These are phyloP conservation scores for Miscanthus sacchariflorus DNA, from an alignment of 202 grass and related monocot genomes.

Conservation along the genomic window DNA sequence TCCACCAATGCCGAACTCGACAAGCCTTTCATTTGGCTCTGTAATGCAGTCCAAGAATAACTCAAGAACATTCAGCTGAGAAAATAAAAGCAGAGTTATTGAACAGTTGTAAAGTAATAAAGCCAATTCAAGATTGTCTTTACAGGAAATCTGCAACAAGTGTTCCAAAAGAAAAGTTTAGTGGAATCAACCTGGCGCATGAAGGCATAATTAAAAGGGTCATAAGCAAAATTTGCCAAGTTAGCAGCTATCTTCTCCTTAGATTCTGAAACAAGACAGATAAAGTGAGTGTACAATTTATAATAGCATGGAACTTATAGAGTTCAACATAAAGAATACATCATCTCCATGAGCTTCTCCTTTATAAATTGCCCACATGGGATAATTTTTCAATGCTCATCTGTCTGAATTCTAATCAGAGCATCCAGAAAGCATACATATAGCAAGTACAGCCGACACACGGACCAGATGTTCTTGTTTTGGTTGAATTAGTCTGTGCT, in stretches of 20 bases:
- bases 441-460: not conserved
- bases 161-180: slow-evolving; percentile 2
- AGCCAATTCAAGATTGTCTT: not conserved
- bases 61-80: slow-evolving; percentile 92
- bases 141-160: slow-evolving; percentile 16
- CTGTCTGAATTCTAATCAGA: not conserved
- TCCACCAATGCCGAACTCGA: slow-evolving; percentile 84
- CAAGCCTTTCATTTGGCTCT: slow-evolving; percentile 88
- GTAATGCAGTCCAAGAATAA: slow-evolving; percentile 95
- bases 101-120: not conserved
- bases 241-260: slow-evolving; percentile 93
- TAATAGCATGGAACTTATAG: not conserved
- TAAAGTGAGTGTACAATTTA: not conserved
- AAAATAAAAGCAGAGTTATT: slow-evolving; percentile 40
- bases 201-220: slow-evolving; percentile 89
- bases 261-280: slow-evolving; percentile 53
- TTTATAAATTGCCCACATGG: slow-evolving; percentile 6
- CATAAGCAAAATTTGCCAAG: slow-evolving; percentile 91
- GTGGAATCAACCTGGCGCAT: slow-evolving; percentile 70
- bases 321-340: not conserved
- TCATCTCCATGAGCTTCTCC: not conserved
- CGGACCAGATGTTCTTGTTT: not conserved
- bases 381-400: not conserved
- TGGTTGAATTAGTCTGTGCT: not conserved
- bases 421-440: not conserved